Evolutionary conservation across 106 monocot genomes (phyloP), one percentile per base, ranked within the genome.

Genomic region (Dioscorea zingiberensis): DNA sequence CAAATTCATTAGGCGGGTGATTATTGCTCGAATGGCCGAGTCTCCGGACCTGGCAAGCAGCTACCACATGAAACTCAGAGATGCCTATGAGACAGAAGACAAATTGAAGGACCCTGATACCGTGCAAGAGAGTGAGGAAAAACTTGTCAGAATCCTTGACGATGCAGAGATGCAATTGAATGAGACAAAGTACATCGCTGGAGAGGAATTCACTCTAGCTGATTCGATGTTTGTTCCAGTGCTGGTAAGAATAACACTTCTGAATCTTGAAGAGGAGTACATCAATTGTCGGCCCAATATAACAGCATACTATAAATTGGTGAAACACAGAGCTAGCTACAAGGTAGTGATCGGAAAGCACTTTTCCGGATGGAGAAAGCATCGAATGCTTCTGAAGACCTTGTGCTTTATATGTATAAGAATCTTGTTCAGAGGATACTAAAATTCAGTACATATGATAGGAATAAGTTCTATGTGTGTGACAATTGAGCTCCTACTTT

Each of bases 211-310:
- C 69, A 83, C 81, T 2, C 59, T 84, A 63, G 97, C 86, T 9
- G 92, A 98, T 51, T 66, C 79, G 0, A 92, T 98, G 97, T 98
- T 98, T 48, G 23, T 98, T 54, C 97, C 97, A n/a, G 61, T 98
- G 22, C 58, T 98, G 25, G 81, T 68, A 25, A 68, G 88, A 7
- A 57, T 98, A 55, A 62, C 84, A 16, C 81, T 92, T 27, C 69
- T 92, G 66, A 61, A 86, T 69, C 72, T 98, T 27, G 88, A 89
- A 53, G 69, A 86, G 44, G 82, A 88, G 69, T 86, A 81, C 46
- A 80, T 98, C 15, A 71, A 21, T 64, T 69, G 83, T 53, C 76
- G 92, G 76, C 85, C 92, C 2, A 81, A 73, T 22, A 63, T 98
- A 59, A 61, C 65, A 29, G 78, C 77, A 58, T 98, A 92, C 56